Conservation (phyloP, 495 filamentous ascomycete species). For the Neurospora terricola region DNA sequence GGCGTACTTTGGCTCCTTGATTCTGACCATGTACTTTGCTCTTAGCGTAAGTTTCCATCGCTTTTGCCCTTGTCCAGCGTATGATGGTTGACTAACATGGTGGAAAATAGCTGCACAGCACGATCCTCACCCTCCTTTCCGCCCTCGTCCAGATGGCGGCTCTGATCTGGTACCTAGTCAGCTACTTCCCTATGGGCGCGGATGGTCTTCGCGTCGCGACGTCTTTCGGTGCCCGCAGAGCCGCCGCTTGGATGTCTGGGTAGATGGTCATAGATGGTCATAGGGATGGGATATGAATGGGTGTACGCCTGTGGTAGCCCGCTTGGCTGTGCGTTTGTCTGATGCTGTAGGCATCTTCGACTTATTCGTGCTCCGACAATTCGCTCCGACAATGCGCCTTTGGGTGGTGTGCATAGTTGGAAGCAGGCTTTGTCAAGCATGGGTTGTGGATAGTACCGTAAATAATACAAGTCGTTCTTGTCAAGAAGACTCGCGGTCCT, state of each 20-base stretch:
- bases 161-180: conserved; percentile 88
- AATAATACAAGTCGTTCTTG: background rate
- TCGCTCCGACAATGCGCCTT: background rate
- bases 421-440: background rate
- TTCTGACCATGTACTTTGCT: conserved; percentile 81
- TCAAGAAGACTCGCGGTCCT: background rate
- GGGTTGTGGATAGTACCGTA: background rate
- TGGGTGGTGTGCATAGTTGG: background rate
- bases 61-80: background rate
- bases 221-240: conserved; percentile 71
- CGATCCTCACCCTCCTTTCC: conserved; percentile 73
- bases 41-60: conserved; percentile 61
- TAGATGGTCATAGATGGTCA: conserved; percentile 23
- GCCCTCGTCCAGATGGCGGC: conserved; percentile 73
- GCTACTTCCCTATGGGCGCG: conserved; percentile 96
- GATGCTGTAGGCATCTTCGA: background rate
- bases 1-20: conserved; percentile 93
- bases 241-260: conserved; percentile 80
- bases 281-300: background rate
- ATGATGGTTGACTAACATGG: background rate
- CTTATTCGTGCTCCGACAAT: background rate
- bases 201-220: conserved; percentile 80
- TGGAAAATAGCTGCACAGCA: conserved; percentile 58
- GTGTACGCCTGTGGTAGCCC: background rate
- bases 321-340: background rate